Conservation (phyloP, 2,329 filamentous ascomycete genomes). For the Didymosphaeria variabile region DNA sequence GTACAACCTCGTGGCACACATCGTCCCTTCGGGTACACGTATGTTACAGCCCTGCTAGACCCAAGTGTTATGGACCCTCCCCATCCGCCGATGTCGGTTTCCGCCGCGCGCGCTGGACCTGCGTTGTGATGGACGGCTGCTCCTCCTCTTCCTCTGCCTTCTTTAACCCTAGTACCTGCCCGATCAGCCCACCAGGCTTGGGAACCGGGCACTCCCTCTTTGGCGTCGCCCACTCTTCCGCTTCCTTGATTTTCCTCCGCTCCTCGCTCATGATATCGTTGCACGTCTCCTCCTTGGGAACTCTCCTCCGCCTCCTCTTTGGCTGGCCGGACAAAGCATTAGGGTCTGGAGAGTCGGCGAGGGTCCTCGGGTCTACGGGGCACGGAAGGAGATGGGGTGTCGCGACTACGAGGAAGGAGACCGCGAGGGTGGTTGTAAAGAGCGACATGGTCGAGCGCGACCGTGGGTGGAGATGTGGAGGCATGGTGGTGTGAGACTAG, state of each 20-base stretch:
- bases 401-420: slow-evolving; percentile 91
- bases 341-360: slow-evolving; percentile 70
- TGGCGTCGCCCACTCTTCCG: slow-evolving; percentile 34
- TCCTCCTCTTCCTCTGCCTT: slow-evolving; percentile 35
- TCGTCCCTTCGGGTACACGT: neutral
- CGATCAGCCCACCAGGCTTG: slow-evolving; percentile 82
- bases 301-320: slow-evolving; percentile 50
- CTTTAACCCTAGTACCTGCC: slow-evolving; percentile 77
- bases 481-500: slow-evolving; percentile 63
- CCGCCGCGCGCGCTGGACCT: slow-evolving; percentile 19
- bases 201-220: slow-evolving; percentile 88
- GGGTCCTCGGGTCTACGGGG: slow-evolving; percentile 77
- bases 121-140: slow-evolving; percentile 16
- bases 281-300: slow-evolving; percentile 33
- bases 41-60: slow-evolving; percentile 1
- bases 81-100: slow-evolving; percentile 4
- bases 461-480: slow-evolving; percentile 87
- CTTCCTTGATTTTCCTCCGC: slow-evolving; percentile 20
- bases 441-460: slow-evolving; percentile 93
- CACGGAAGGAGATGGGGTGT: slow-evolving; percentile 92
- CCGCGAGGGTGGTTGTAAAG: slow-evolving; percentile 89
- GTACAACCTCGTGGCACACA: neutral
- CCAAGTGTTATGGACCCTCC: neutral
- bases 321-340: slow-evolving; percentile 34
- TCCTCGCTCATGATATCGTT: slow-evolving; percentile 36